Evolutionary conservation across 176 grass and related monocot genomes (phyloP), one percentile per base, ranked within the genome.

Genomic region (Musa itinerans): DNA sequence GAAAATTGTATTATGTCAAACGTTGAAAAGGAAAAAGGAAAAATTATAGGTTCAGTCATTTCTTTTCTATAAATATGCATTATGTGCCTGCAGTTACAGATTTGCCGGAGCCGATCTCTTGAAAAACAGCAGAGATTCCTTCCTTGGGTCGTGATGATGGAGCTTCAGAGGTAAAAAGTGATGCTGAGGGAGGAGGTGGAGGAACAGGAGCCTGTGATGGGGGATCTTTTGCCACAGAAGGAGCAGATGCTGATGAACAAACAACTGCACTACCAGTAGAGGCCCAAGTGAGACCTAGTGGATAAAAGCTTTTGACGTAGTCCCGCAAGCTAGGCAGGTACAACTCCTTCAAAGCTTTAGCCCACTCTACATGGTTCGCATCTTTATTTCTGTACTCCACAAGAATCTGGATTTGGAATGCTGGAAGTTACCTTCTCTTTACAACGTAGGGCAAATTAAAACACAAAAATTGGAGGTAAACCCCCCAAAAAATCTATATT

Each of bases 321-420:
- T 90, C 82, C 0, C 73, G 68, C 19, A 90, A 74, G 50, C 65
- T 62, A 34, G 82, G 85, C 19, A 87, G 20, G 1, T 87, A 87
- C 12, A 90, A 80, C 72, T 90, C 82, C 79, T 91, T 85, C 17
- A 91, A 74, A 64, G 85, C 76, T 83, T 85, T 90, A 71, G 57
- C 82, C 89, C 89, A 87, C 43, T 91, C 85, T 23, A 85, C 82
- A 72, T 91, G 85, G 64, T 85, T 77, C 53, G 73, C 72, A 8
- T 87, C 82, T 80, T 87, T 87, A 59, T 73, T 87, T 85, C 76
- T 91, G 79, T 85, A 87, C 58, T 91, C 89, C 65, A 91, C 89
- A 74, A 87, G 89, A 14, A 90, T 73, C 89, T 91, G 52, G 22
- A 55, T 66, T 81, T 6, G 43, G 69, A 25, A 77, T 52, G 59